These are phyloP conservation scores for Glycyrrhiza uralensis DNA, from an alignment of 306 rosid species.

Conservation along the genomic window DNA sequence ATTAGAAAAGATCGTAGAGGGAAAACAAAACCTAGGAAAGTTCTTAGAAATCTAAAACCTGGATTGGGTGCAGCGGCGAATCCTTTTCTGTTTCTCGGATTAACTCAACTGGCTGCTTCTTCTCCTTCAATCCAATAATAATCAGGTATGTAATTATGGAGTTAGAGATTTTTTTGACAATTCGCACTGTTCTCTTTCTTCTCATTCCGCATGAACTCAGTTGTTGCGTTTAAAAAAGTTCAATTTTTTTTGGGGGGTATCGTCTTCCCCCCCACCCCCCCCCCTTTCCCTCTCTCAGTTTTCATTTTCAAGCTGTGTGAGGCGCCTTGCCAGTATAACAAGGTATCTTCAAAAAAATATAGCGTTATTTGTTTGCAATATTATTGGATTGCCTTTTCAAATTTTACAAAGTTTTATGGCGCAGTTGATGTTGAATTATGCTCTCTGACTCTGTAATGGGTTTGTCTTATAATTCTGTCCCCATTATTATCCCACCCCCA, in stretches of 20 bases:
- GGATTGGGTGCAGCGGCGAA: not conserved
- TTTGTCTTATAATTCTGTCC: not conserved
- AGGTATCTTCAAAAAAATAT: not conserved
- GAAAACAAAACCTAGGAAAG: no score
- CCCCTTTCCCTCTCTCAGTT: not conserved
- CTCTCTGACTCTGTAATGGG: not conserved
- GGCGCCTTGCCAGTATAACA: not conserved
- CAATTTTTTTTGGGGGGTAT: no score
- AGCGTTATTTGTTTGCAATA: not conserved
- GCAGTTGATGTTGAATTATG: not conserved
- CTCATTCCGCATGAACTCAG: not conserved
- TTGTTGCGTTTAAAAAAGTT: not conserved
- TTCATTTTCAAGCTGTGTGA: not conserved
- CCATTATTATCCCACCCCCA: not conserved
- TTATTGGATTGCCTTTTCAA: not conserved
- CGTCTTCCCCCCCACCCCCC: no score
- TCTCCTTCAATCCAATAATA: not conserved
- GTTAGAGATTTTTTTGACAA: not conserved
- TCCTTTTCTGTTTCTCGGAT: not conserved
- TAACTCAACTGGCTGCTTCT: conserved; percentile 23
- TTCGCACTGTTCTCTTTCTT: not conserved
- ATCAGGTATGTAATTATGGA: not conserved
- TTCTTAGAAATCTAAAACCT: no score
- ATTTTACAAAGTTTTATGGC: not conserved
- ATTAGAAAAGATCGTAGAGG: no score